A percentile compares a stretch with the other conserved stretches of the same genome.
These are phyloP conservation scores for Dalbergia cochinchinensis DNA, from an alignment of 306 rosid genomes.

Conservation along the genomic window DNA sequence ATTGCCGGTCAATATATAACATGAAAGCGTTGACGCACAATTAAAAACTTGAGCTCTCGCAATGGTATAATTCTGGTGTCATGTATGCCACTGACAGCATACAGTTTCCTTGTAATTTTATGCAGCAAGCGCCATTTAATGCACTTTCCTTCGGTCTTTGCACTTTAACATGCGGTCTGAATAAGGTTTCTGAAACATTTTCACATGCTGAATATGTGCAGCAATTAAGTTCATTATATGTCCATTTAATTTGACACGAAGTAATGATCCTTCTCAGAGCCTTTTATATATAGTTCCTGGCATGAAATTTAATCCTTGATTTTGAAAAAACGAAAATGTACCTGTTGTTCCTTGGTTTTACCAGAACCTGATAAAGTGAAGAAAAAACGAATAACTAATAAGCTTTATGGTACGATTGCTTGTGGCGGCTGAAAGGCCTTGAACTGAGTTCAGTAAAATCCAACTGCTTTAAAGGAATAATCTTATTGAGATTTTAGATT, in stretches of 20 bases:
- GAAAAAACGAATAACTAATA: constrained; percentile 6
- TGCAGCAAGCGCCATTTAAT: constrained; percentile 37
- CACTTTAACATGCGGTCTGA: constrained; percentile 14
- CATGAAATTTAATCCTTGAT: constrained; percentile 39
- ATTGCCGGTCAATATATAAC: constrained; percentile 4
- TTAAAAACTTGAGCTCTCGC: constrained; percentile 13
- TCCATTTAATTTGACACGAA: constrained; percentile 39
- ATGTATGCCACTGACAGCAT: constrained; percentile 33
- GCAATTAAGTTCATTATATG: constrained; percentile 20
- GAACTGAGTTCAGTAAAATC: neutral
- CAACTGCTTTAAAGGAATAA: neutral
- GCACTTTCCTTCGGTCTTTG: constrained; percentile 6
- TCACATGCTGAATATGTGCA: constrained; percentile 40
- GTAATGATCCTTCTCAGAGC: constrained; percentile 35
- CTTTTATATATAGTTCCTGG: constrained; percentile 26
- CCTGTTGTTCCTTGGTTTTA: constrained; percentile 3
- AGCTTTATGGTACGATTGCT: neutral
- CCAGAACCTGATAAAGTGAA: neutral
- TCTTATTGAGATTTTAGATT: neutral
- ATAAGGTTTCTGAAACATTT: constrained; percentile 27
- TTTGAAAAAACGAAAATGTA: constrained; percentile 11
- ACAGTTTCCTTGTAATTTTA: constrained; percentile 40
- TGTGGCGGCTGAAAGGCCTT: constrained; percentile 10
- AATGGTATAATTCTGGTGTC: constrained; percentile 18
- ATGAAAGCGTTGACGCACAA: constrained; percentile 21